Evolutionary conservation across 148 eudicot species (phyloP).

Genomic region (Fallopia convolvulus): DNA sequence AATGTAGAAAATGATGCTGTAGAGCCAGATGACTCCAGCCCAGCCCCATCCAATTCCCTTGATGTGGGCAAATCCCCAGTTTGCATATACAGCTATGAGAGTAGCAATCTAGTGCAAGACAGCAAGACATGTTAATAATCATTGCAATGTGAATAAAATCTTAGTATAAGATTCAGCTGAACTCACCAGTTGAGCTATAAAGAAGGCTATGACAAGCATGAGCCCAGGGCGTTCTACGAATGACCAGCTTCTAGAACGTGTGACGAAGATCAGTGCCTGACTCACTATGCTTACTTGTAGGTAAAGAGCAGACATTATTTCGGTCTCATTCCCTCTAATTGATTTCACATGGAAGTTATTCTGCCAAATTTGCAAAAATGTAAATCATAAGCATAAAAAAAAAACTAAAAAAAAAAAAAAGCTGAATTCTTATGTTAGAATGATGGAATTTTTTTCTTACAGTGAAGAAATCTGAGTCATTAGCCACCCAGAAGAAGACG

Average conservation of each 20-base stretch:
- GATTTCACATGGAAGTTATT: slow-evolving; percentile 38
- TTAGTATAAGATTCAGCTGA: neutral
- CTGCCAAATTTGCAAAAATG: slow-evolving; percentile 23
- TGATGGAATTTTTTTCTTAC: slow-evolving; percentile 24
- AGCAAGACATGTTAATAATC: neutral
- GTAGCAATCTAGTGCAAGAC: slow-evolving; percentile 55
- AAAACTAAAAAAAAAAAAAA: neutral
- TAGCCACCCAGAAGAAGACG: slow-evolving; percentile 56
- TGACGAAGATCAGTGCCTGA: slow-evolving; percentile 73
- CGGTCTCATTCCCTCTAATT: slow-evolving; percentile 23
- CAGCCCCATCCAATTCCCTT: slow-evolving; percentile 83
- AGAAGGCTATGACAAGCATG: slow-evolving; percentile 46
- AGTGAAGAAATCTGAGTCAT: slow-evolving; percentile 49
- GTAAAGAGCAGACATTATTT: slow-evolving; percentile 61
- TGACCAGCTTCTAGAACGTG: slow-evolving; percentile 68
- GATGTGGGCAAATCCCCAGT: slow-evolving; percentile 62
- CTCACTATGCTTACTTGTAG: slow-evolving; percentile 79
- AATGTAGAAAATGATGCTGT: slow-evolving; percentile 48
- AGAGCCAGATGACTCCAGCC: slow-evolving; percentile 85
- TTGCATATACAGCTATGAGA: slow-evolving; percentile 53
- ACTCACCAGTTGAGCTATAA: slow-evolving; percentile 69
- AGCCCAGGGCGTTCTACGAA: slow-evolving; percentile 64
- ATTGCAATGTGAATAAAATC: neutral
- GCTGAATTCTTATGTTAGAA: no score
- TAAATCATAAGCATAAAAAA: neutral